Evolutionary conservation across 768 basidiomycete species (phyloP), one percentile per base, ranked within the genome.

Genomic region (Porphyrellus cyaneotinctus): DNA sequence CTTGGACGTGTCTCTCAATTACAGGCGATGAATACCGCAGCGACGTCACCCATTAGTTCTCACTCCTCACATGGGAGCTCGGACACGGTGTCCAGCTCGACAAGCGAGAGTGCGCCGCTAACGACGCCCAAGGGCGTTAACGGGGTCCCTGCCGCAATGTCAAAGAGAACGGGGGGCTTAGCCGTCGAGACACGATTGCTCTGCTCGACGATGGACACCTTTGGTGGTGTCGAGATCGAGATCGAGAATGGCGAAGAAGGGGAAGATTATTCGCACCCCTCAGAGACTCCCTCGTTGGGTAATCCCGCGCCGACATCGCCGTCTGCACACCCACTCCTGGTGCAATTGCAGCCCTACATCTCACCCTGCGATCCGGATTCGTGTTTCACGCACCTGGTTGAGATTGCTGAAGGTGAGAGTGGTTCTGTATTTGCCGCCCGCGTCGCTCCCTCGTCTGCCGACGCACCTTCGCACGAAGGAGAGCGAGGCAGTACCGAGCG

Each of bases 331-430:
- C 72, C 38, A 35, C 61, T 48, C 72, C 74, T 35, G 81, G 84
- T 1, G 2, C 52, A 71, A 84, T 22, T 79, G 76, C 55, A 58
- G 42, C 75, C 78, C 24, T 87, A 83, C 64, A 85, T 91, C 59
- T 78, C 85, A 57, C 78, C 82, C 2, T 67, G 80, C 18, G 80
- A 90, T 62, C 89, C 88, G 4, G 73, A 78, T 1, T 74, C 79
- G 4, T 77, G 80, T 52, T 91, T 87, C 66, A 70, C 75, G 10
- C 81, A 88, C 54, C 71, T 91, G 42, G 79, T 78, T 49, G 90
- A 91, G 70, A 85, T 93, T 26, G 90, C 88, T 0, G 87, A 91
- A 64, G 89, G 91, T 30, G 90, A 91, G 63, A 86, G 80, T 37
- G 91, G 91, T 5, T 84, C 80, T 2, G 87, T 93, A 18, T 81